Conservation (phyloP, 306 rosid species). For the Trifolium dubium region DNA sequence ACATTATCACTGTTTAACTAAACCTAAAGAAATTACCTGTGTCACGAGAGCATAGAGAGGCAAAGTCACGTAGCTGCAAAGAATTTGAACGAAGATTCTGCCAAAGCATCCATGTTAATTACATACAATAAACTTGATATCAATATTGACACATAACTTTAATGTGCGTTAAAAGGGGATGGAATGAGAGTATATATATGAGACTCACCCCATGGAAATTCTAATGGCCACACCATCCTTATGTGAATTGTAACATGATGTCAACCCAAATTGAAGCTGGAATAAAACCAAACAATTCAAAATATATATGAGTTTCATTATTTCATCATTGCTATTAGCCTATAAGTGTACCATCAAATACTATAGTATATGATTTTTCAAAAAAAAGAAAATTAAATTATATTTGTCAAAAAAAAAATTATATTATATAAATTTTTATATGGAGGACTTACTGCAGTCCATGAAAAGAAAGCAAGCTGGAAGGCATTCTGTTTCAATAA, state of each 20-base stretch:
- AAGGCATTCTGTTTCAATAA: slow-evolving; percentile 75
- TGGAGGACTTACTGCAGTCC: slow-evolving; percentile 65
- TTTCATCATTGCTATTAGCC: not conserved
- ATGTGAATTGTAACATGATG: slow-evolving; percentile 68
- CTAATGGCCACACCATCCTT: slow-evolving; percentile 67
- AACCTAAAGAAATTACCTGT: slow-evolving; percentile 57
- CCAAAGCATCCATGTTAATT: slow-evolving; percentile 4
- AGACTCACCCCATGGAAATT: slow-evolving; percentile 79
- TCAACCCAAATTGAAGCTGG: slow-evolving; percentile 70
- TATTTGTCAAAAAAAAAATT: not conserved
- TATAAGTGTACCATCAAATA: not conserved
- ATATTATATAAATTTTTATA: not conserved
- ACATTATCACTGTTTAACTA: too few relatives aligned
- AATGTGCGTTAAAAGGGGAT: not conserved
- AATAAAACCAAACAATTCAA: not conserved
- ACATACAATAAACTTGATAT: not conserved
- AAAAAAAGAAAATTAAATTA: too few relatives aligned
- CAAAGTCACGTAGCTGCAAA: slow-evolving; percentile 90
- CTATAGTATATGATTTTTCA: not conserved
- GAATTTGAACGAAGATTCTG: slow-evolving; percentile 76
- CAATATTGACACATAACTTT: not conserved
- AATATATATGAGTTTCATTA: not conserved
- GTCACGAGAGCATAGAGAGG: slow-evolving; percentile 93
- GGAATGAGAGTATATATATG: not conserved
- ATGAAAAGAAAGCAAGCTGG: slow-evolving; percentile 81